Base-by-base conservation (phyloP, 306 rosid genomes). In the Cucumis hystrix region DNA sequence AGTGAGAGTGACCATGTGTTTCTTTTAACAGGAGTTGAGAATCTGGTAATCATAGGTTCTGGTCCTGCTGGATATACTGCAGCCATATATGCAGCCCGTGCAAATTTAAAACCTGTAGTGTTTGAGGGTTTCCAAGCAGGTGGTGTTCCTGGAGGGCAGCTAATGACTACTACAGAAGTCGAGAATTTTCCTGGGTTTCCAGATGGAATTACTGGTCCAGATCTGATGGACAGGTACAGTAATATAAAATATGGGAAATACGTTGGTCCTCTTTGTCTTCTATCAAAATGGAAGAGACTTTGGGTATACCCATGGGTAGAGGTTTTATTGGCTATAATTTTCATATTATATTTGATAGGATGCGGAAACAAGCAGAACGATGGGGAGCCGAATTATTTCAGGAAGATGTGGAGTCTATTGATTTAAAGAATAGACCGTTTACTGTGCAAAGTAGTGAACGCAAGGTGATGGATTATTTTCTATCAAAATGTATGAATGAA, bases 181-280 rank as follows among this genome's bases (percentile, higher is more conserved):
- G 98, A 94, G 86, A 94, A 94, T 73, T 94, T 91, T 78, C 98
- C 98, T 13, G 98, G 98, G 52, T 94, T 94, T 82, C 97, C 98
- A 0, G 98, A 94, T 40, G 97, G 98, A 62, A 87, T 94, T 69
- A 91, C 83, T 57, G 98, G 98, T 86, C 98, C 98, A 23, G 98
- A 94, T 82, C 85, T 94, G 79, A 94, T 94, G 98, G 98, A 94
- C 81, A 90, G 90, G 98, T 93, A 80, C 71, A 57, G 47, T 25
- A 71, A 43, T 68, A 51, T 78, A 21, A 74, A 55, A 47, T 23
- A 65, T 70, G 58, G 54, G 76, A 73, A 70, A 20, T 70, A 7
- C 75, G 14, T 70, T 23, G 75, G 58, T 59, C 64, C 14, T 62
- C 18, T 8, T 62, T 77, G 70, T 40, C 28, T 40, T 47, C 28